phyloP scores from a whole-genome alignment of 2,329 filamentous ascomycete genomes.

The Trichoderma atroviride region DNA sequence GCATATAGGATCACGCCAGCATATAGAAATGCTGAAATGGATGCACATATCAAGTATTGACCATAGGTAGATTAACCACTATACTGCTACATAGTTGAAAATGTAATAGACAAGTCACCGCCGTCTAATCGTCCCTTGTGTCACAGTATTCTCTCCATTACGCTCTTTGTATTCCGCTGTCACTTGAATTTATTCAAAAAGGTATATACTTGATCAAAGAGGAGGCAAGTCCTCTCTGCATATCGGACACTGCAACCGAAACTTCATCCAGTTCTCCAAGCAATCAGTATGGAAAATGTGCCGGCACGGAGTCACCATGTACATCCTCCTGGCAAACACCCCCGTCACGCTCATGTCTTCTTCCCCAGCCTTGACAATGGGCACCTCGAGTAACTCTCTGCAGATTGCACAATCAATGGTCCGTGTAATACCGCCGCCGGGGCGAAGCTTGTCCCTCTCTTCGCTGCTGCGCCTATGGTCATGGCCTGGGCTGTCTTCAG shows the following conservation, averaged over 20 bases:
- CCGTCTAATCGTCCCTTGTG: background rate
- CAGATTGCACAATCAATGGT: constrained; percentile 94
- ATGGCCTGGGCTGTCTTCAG: constrained; percentile 35
- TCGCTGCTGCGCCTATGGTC: constrained; percentile 39
- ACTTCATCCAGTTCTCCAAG: constrained; percentile 94
- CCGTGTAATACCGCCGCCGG: constrained; percentile 39
- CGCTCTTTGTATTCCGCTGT: background rate
- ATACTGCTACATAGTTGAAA: background rate
- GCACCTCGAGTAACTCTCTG: constrained; percentile 86
- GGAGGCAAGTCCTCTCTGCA: constrained; percentile 89
- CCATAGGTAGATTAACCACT: background rate
- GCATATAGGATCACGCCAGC: background rate
- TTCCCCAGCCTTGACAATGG: constrained; percentile 67
- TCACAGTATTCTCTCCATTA: no score
- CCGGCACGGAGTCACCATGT: constrained; percentile 97
- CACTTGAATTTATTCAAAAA: background rate
- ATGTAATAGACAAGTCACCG: background rate
- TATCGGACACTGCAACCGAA: constrained; percentile 90
- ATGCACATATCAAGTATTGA: background rate
- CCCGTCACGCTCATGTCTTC: constrained; percentile 61
- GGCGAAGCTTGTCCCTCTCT: constrained; percentile 37
- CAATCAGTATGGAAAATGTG: constrained; percentile 95
- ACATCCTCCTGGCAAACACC: constrained; percentile 76
- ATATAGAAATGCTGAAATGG: background rate
- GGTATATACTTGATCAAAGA: constrained; percentile 52